Base-by-base conservation (phyloP, 805 yeast species). In the Clavispora fructus region DNA sequence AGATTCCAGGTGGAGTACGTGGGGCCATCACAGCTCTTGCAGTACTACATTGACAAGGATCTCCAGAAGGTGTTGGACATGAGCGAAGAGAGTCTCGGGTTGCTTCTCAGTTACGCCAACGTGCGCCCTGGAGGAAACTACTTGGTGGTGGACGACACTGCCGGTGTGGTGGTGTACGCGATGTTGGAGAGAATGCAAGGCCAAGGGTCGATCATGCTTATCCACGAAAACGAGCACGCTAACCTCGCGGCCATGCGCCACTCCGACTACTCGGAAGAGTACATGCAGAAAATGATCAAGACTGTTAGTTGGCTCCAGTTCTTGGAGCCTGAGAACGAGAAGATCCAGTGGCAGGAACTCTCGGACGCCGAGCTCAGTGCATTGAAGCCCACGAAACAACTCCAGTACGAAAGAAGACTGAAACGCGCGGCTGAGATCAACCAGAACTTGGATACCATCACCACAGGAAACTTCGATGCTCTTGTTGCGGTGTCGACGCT, bases 181-280 rank as follows among this genome's bases (percentile, higher is more conserved):
- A 73, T 94, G 75, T 61, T 94, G 65, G 99, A 94, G 62, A 75
- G 97, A 60, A 87, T 95, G 92, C 82, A 81, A 49, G 96, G 96
- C 12, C 69, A 79, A 43, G 84, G 84, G 10, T 61, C 73, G 3
- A 80, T 94, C 39, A 74, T 88, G 3, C 75, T 88, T 17, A 72
- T 83, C 1, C 97, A 94, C 65, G 99, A 94, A 61, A 89, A 89
- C 64, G 99, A 94, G 63, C 97, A 92, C 60, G 83, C 96, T 2
- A 91, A 91, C 60, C 68, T 83, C 26, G 85, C 85, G 48, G 79
- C 87, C 0, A 66, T 92, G 47, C 77, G 79, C 50, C 81, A 80
- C 58, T 75, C 89, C 41, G 84, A 86, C 59, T 81, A 77, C 60
- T 59, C 86, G 1, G 80, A 77, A 28, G 78, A 74, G 26, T 62